These are phyloP conservation scores for Trichoderma asperelloides DNA, from an alignment of 495 filamentous ascomycete genomes.

Conservation along the genomic window DNA sequence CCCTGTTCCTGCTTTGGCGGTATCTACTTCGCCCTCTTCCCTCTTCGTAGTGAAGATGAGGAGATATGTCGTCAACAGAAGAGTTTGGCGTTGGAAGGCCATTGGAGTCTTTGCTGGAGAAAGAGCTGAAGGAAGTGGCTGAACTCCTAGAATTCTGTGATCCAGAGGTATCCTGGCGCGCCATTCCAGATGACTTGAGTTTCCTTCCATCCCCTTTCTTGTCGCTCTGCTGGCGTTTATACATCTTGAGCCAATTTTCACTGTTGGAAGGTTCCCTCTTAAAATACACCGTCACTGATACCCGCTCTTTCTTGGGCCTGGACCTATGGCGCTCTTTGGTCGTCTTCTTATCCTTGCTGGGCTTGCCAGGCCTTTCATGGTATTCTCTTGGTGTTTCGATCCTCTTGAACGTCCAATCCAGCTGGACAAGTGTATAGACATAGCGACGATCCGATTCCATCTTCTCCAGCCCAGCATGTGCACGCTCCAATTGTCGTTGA, in stretches of 20 bases:
- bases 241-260: constrained; percentile 20
- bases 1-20: background rate
- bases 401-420: constrained; percentile 23
- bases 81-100: background rate
- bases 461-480: constrained; percentile 17
- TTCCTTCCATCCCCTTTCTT: background rate
- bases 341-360: constrained; percentile 9
- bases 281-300: constrained; percentile 30
- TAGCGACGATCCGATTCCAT: constrained; percentile 18
- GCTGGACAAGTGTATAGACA: constrained; percentile 24
- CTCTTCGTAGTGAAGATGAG: background rate
- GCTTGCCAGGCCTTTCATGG: background rate
- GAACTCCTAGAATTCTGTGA: background rate
- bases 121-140: constrained; percentile 6
- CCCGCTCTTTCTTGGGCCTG: constrained; percentile 14
- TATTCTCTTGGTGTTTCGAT: background rate
- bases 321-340: background rate
- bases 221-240: constrained; percentile 9
- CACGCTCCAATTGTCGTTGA: constrained; percentile 25
- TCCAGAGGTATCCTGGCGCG: background rate
- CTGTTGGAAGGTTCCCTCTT: constrained; percentile 22
- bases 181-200: background rate
- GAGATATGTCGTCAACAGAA: background rate
- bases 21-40: background rate
- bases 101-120: background rate